Base-by-base conservation (phyloP, 2,329 filamentous ascomycete species). In the Penicillium italicum region DNA sequence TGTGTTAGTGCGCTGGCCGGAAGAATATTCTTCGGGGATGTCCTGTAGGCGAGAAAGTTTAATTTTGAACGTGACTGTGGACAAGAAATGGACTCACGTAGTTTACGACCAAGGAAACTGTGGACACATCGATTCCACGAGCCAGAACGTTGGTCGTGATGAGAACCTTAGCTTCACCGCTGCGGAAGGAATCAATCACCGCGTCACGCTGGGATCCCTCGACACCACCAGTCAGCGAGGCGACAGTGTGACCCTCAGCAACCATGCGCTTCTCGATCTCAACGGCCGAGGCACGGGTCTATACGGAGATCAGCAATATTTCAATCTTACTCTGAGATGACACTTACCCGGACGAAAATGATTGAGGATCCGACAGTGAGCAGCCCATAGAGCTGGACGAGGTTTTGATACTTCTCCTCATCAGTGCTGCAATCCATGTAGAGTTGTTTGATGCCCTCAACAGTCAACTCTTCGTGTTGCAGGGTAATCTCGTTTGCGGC, bases 331-430 rank as follows among this genome's bases (percentile, higher is more conserved):
- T 18, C 40, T 30, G 26, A 45, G 12, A 50, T 0, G 8, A 40
- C 43, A 74, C 79, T 58, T 77, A 92, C 90, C 81, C 88, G 90
- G 73, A 97, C 93, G 69, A 99, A 99, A 66, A 99, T 97, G 69
- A 99, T 96, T 0, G 94, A 97, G 8, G 93, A 96, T 5, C 92
- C 92, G 66, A 97, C 91, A 16, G 92, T 97, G 84, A 99, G 93
- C 42, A 97, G 80, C 55, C 93, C 92, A 71, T 99, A 99, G 57
- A 99, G 88, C 71, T 93, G 90, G 72, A 95, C 89, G 8, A 99
- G 84, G 55, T 90, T 86, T 34, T 88, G 84, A 71, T 96, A 99
- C 73, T 97, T 97, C 68, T 90, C 85, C 34, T 86, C 78, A 62
- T 95, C 89, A 33, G 82, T 82, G 22, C 89, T 84, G 68, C 93